These are phyloP conservation scores for Fonsecaea erecta DNA, from an alignment of 2,329 filamentous ascomycete species.

Conservation along the genomic window DNA sequence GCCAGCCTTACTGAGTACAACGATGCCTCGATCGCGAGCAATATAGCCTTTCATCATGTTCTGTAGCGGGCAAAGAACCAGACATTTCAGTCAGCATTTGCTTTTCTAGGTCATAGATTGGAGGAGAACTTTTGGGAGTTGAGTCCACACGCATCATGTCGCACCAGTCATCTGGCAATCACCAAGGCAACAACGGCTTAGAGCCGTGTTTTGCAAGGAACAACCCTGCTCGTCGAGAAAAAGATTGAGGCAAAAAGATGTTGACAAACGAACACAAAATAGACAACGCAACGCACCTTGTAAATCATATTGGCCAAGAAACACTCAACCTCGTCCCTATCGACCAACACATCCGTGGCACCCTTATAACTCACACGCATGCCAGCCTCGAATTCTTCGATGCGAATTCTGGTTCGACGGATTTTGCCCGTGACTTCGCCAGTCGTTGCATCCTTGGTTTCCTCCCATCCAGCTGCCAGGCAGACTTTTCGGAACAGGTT, in stretches of 20 bases:
- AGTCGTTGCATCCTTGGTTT: constrained; percentile 69
- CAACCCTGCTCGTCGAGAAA: not conserved
- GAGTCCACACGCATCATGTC: not conserved
- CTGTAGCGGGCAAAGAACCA: constrained; percentile 52
- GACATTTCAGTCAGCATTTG: constrained; percentile 19
- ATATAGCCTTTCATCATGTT: constrained; percentile 98
- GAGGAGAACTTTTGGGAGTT: not conserved
- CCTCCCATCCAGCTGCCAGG: constrained; percentile 79
- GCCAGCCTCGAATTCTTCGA: constrained; percentile 83
- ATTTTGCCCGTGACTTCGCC: constrained; percentile 47
- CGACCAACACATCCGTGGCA: constrained; percentile 63
- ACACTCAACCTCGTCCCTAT: constrained; percentile 94
- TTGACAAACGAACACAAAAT: constrained; percentile 26
- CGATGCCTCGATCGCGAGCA: constrained; percentile 82
- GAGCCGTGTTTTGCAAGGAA: not conserved
- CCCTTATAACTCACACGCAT: constrained; percentile 71
- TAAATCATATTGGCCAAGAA: constrained; percentile 96
- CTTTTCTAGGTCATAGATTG: not conserved
- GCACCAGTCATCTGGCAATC: constrained; percentile 18
- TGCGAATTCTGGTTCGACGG: constrained; percentile 73
- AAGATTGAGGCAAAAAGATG: not conserved
- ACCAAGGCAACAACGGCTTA: constrained; percentile 22
- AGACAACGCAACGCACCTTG: constrained; percentile 67
- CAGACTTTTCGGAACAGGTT: constrained; percentile 94
- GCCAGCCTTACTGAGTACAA: constrained; percentile 85